Conservation (phyloP, 2,329 filamentous ascomycete genomes). For the Paramyrothecium sp. region DNA sequence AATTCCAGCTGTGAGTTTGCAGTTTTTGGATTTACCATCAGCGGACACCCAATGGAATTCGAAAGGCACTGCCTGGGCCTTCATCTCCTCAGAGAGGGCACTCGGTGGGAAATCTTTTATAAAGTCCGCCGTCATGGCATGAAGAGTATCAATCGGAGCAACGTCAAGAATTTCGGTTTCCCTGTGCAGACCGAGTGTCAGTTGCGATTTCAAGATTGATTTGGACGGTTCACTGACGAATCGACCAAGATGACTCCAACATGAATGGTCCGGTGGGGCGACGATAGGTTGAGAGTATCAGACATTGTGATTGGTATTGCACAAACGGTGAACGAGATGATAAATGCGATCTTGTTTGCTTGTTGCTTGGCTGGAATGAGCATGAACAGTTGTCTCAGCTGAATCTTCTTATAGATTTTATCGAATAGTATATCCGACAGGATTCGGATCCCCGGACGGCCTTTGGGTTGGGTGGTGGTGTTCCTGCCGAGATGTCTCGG, state of each 20-base stretch:
- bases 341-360: no score
- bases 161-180: constrained; percentile 32
- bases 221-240: constrained; percentile 1
- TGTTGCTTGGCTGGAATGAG: no score
- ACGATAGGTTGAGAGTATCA: neutral
- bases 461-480: no score
- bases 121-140: constrained; percentile 14
- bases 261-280: constrained; percentile 6
- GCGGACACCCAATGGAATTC: constrained; percentile 34
- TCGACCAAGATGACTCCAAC: constrained; percentile 14
- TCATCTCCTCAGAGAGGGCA: constrained; percentile 9
- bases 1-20: constrained; percentile 22
- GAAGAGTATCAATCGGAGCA: constrained; percentile 28
- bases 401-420: no score
- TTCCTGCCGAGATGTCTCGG: no score
- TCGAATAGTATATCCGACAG: no score
- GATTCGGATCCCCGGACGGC: no score
- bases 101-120: constrained; percentile 12
- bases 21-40: constrained; percentile 6
- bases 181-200: constrained; percentile 10
- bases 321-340: no score
- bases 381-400: no score
- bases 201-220: neutral
- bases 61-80: constrained; percentile 21
- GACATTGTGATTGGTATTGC: neutral